A percentile compares a stretch with the other conserved stretches of the same genome.
phyloP scores from a whole-genome alignment of 495 filamentous ascomycete species.

The Symbiotaphrina buchneri region DNA sequence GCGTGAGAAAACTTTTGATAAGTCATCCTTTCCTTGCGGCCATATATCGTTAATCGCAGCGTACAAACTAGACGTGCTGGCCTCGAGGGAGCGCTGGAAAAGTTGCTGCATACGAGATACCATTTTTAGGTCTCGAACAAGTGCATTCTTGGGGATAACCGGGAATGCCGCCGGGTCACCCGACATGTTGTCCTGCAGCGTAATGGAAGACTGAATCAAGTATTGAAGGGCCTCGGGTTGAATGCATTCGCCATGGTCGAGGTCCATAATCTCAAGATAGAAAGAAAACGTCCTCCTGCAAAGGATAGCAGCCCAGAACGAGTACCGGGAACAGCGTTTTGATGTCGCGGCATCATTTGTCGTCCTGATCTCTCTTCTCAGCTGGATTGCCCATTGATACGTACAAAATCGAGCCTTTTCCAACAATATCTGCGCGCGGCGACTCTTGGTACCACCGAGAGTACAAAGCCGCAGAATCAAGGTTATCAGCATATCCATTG shows the following conservation, averaged over 20 bases:
- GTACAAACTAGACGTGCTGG: constrained; percentile 9
- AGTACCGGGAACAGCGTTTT: constrained; percentile 14
- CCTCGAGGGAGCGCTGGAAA: constrained; percentile 11
- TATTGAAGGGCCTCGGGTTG: constrained; percentile 1
- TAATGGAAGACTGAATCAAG: constrained; percentile 13
- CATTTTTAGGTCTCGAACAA: constrained; percentile 25
- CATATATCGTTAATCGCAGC: constrained; percentile 9
- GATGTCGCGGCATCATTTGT: constrained; percentile 17
- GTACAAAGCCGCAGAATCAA: constrained; percentile 13
- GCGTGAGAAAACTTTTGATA: constrained; percentile 6
- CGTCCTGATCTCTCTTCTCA: constrained; percentile 20
- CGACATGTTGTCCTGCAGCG: constrained; percentile 18
- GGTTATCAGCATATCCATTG: constrained; percentile 24
- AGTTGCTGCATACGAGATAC: constrained; percentile 13
- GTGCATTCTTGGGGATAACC: constrained; percentile 10
- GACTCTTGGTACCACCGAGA: constrained; percentile 7
- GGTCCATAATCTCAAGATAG: constrained; percentile 8
- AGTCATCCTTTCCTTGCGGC: constrained; percentile 3
- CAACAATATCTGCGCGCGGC: constrained; percentile 8
- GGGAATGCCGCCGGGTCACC: constrained; percentile 12
- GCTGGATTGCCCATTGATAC: constrained; percentile 17
- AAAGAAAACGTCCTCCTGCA: constrained; percentile 23
- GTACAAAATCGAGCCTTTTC: constrained; percentile 7
- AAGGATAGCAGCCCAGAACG: constrained; percentile 23
- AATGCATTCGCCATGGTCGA: constrained; percentile 2